phyloP scores from a whole-genome alignment of 1,139 yeast species.

The Wickerhamomyces sp. region DNA sequence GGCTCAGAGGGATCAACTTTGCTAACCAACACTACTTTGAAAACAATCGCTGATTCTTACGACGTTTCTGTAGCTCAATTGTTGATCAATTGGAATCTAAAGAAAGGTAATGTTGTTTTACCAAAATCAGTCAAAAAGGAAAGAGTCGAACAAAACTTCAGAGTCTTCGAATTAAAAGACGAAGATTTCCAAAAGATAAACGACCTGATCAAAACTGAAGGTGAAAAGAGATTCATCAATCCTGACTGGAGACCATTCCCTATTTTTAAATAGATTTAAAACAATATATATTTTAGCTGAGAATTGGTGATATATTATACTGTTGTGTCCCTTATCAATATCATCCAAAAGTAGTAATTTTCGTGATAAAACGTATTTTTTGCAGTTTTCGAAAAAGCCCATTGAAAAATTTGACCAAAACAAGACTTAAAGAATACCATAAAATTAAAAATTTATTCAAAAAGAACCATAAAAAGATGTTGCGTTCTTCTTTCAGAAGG shows the following conservation, averaged over 20 bases:
- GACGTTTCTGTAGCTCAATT: constrained; percentile 54
- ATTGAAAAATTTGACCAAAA: too few species aligned
- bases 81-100: constrained; percentile 67
- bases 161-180: constrained; percentile 44
- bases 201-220: constrained; percentile 41
- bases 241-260: constrained; percentile 37
- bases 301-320: too few species aligned
- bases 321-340: neutral
- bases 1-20: constrained; percentile 69
- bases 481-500: constrained; percentile 18
- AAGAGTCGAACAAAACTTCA: constrained; percentile 57
- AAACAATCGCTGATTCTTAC: constrained; percentile 51
- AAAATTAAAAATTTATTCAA: too few species aligned
- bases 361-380: too few species aligned
- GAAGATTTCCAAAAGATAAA: constrained; percentile 52
- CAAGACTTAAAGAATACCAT: too few species aligned
- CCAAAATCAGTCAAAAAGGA: constrained; percentile 66
- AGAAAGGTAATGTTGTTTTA: constrained; percentile 64
- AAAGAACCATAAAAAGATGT: constrained; percentile 12
- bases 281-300: neutral
- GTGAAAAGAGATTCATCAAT: constrained; percentile 44
- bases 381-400: too few species aligned
- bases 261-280: constrained; percentile 19
- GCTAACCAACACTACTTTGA: constrained; percentile 44
- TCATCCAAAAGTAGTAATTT: neutral